Evolutionary conservation across 768 basidiomycete species (phyloP).

Genomic region (Xanthoconium purpureum): DNA sequence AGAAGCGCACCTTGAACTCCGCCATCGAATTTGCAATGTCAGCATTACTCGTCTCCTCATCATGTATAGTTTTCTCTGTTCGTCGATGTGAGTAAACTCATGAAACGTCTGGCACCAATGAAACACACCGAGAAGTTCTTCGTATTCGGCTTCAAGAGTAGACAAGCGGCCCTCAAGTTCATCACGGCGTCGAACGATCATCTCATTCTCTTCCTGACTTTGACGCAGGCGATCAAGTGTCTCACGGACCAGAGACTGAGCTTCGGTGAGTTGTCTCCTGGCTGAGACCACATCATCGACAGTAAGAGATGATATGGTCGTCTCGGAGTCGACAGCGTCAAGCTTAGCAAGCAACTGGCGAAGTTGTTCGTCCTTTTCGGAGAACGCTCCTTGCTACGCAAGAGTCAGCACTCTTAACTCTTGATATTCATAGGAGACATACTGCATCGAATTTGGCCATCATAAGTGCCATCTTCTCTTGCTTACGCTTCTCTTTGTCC

Average conservation of each 20-base stretch:
- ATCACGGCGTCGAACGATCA: slow-evolving; percentile 74
- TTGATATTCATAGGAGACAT: slow-evolving; percentile 28
- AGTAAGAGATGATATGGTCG: slow-evolving; percentile 53
- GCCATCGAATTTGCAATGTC: slow-evolving; percentile 82
- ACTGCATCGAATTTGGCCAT: slow-evolving; percentile 99
- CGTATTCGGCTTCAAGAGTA: slow-evolving; percentile 88
- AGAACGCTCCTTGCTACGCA: slow-evolving; percentile 82
- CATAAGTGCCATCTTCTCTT: slow-evolving; percentile 99
- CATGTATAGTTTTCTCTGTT: slow-evolving; percentile 86
- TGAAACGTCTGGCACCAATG: not conserved
- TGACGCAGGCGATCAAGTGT: slow-evolving; percentile 86
- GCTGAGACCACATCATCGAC: slow-evolving; percentile 79
- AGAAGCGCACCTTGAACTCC: slow-evolving; percentile 74
- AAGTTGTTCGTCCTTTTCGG: slow-evolving; percentile 93
- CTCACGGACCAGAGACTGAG: slow-evolving; percentile 81
- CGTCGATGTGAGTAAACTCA: slow-evolving; percentile 7
- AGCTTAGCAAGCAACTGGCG: slow-evolving; percentile 81
- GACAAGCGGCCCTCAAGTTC: slow-evolving; percentile 83
- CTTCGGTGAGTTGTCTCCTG: slow-evolving; percentile 84
- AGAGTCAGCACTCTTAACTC: slow-evolving; percentile 4
- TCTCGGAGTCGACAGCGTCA: slow-evolving; percentile 70
- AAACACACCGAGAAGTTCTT: slow-evolving; percentile 85
- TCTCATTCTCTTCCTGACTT: slow-evolving; percentile 90
- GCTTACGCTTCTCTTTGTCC: slow-evolving; percentile 98
- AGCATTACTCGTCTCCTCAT: slow-evolving; percentile 82